Evolutionary conservation across 768 basidiomycete species (phyloP), one percentile per base, ranked within the genome.

Genomic region (Erythrobasidium yunnanense): DNA sequence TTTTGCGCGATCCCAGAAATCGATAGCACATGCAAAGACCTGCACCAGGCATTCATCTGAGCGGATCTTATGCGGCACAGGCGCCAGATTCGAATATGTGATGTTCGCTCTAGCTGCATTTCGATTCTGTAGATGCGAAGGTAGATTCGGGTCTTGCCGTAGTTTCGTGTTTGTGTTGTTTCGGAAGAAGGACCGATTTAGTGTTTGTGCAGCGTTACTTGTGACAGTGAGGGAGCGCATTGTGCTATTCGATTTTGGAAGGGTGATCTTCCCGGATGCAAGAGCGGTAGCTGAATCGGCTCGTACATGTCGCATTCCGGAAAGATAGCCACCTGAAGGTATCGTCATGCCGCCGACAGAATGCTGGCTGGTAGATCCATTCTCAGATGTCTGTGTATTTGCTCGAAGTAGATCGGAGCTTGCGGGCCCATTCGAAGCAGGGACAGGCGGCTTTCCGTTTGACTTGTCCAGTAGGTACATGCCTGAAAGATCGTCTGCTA

Each of bases 1-100:
- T 42, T 65, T 56, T 38, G 70, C 72, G 4, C 63, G 25, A 27
- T 73, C 72, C 65, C 57, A 72, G 0, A 55, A 55, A 32, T 75
- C 74, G 38, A 75, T 29, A 11, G 70, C 73, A 34, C 70, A 68
- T 11, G 73, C 71, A 53, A 71, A 66, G 23, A 72, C 66, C 50
- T 73, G 70, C 20, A 75, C 71, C 33, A 75, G 60, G 18, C 74
- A 65, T 55, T 71, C 67, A 17, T 70, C 57, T 4, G 42, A 27
- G 32, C 57, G 15, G 29, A 63, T 47, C 27, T 65, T 63, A 15
- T 32, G 50, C 4, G 66, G 58, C 17, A 58, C 65, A 8, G 57
- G 56, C 13, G 67, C 60, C 8, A 65, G 34, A 20, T 65, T 58
- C 1, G 63, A 52, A 25, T 66, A 68, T 2, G 35, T 49, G 22